Evolutionary conservation across 1,139 yeast genomes (phyloP), one percentile per base, ranked within the genome.

Genomic region (Suhomyces wounanorum): DNA sequence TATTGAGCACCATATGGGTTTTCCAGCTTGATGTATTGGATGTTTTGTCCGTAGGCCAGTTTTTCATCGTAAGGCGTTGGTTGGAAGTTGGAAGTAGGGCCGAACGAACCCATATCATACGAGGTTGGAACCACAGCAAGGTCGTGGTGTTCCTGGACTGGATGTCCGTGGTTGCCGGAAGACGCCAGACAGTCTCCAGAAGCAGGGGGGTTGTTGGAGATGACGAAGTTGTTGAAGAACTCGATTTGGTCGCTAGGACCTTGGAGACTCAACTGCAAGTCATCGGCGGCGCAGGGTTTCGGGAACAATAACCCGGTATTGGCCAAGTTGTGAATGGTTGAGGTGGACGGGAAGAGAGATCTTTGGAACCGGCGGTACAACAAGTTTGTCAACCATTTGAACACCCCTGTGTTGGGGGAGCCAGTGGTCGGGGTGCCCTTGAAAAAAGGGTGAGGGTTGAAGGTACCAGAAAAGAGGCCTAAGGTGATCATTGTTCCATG

Each of bases 271-370:
- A 59, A 53, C 21, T 52, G 55, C 36, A 59, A 51, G 48, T 57
- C 60, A 40, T 59, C 62, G 13, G 62, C 62, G 9, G 62, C 62
- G 40, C 62, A 59, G 30, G 54, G 47, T 35, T 52, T 53, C 28
- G 58, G 59, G 43, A 56, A 53, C 13, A 49, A 42, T 3, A 48
- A 39, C 17, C 52, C 46, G 7, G 43, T 40, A 42, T 51, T 55
- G 35, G 56, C 25, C 30, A 55, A 49, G 51, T 54, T 49, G 23
- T 50, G 33, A 37, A 57, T 46, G 35, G 48, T 44, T 16, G 55
- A 51, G 23, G 48, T 45, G 10, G 53, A 36, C 4, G 57, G 58
- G 47, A 55, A 55, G 30, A 55, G 52, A 16, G 44, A 44, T 28
- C 10, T 37, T n/a, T 43, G 44, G 21, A 40, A 44, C 26, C 43